These are phyloP conservation scores for Lactifluus hygrophoroides DNA, from an alignment of 768 basidiomycete species.

Conservation along the genomic window DNA sequence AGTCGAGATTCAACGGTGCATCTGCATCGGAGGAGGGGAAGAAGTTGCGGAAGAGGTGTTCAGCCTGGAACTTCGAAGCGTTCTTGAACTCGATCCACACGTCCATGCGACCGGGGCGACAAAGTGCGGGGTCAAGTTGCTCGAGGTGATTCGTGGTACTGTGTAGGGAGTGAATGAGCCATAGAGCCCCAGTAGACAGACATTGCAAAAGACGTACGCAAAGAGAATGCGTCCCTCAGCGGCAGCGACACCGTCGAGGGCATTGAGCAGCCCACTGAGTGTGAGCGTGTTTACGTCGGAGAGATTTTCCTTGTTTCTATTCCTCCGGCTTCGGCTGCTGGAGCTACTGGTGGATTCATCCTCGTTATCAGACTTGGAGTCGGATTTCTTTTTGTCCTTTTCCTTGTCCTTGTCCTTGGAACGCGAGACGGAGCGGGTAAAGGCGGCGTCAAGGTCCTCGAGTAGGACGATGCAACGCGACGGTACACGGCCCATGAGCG, in stretches of 20 bases:
- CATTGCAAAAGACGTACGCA: conserved; percentile 49
- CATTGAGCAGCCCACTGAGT: conserved; percentile 74
- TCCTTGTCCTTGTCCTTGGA: conserved; percentile 44
- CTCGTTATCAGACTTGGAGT: conserved; percentile 30
- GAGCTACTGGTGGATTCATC: conserved; percentile 29
- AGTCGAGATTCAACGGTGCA: conserved; percentile 24
- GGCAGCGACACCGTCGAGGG: conserved; percentile 79
- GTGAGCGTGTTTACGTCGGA: conserved; percentile 77
- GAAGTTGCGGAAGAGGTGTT: conserved; percentile 82
- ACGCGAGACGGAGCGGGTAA: conserved; percentile 65
- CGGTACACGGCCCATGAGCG: conserved; percentile 82
- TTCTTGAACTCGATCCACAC: conserved; percentile 90
- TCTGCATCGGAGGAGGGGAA: conserved; percentile 67
- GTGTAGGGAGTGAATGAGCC: conserved; percentile 7
- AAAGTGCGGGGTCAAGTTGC: conserved; percentile 80
- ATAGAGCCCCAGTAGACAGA: neutral
- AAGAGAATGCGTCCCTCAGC: conserved; percentile 84
- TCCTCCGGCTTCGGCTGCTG: conserved; percentile 33
- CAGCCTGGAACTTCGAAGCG: conserved; percentile 77
- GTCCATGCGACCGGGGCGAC: conserved; percentile 89
- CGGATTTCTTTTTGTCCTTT: conserved; percentile 30
- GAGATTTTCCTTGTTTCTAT: conserved; percentile 46
- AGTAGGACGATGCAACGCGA: conserved; percentile 79
- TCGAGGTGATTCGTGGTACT: conserved; percentile 91
- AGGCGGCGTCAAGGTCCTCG: conserved; percentile 87